A percentile compares a stretch with the other conserved stretches of the same genome.
These are phyloP conservation scores for Alternaria arborescens DNA, from an alignment of 2,329 filamentous ascomycete species.

Conservation along the genomic window DNA sequence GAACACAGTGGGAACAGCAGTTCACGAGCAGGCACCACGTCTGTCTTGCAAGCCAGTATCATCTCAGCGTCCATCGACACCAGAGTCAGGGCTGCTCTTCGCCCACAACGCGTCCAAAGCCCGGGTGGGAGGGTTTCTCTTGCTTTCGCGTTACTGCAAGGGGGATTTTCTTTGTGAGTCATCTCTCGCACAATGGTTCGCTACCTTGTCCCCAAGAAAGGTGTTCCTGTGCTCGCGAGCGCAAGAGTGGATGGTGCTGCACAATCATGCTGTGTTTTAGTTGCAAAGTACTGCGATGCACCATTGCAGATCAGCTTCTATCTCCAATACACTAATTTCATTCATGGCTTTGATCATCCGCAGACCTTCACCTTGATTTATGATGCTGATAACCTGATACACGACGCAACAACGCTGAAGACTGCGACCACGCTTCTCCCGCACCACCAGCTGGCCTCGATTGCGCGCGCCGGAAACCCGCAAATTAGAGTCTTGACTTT, in stretches of 20 bases:
- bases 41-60: background rate
- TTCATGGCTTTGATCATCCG: conserved; percentile 14
- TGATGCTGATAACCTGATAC: conserved; percentile 26
- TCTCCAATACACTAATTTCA: conserved; percentile 15
- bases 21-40: background rate
- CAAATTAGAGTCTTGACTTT: conserved; percentile 20
- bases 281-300: conserved; percentile 18
- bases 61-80: background rate
- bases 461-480: conserved; percentile 21
- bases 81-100: conserved; percentile 27
- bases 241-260: conserved; percentile 12
- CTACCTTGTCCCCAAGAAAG: conserved; percentile 16
- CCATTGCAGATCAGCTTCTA: conserved; percentile 21
- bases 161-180: conserved; percentile 19
- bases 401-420: conserved; percentile 14
- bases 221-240: conserved; percentile 22
- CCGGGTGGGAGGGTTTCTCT: conserved; percentile 26
- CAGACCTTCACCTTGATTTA: conserved; percentile 29
- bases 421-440: conserved; percentile 1
- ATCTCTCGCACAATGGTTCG: conserved; percentile 10
- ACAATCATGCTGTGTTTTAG: conserved; percentile 17
- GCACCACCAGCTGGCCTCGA: conserved; percentile 11
- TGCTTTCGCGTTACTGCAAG: conserved; percentile 6
- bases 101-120: conserved; percentile 19
- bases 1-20: conserved; percentile 15